phyloP scores from a whole-genome alignment of 345 rosid genomes.

The Abelmoschus esculentus region DNA sequence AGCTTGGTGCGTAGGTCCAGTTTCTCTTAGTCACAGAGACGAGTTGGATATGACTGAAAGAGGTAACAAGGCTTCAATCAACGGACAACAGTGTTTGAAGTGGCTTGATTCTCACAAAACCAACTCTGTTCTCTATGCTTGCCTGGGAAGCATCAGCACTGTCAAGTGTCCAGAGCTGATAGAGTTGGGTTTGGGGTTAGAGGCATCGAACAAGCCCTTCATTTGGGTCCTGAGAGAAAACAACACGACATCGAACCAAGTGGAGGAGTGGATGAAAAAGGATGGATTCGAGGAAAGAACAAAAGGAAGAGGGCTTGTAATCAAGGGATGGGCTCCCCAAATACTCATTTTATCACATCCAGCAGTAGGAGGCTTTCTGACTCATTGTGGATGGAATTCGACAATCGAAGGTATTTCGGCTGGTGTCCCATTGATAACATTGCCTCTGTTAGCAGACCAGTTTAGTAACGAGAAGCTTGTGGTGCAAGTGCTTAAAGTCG shows the following conservation, averaged over 20 bases:
- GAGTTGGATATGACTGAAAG: constrained; percentile 29
- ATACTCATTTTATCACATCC: constrained; percentile 40
- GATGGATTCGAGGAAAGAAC: constrained; percentile 33
- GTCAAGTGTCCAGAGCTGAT: constrained; percentile 24
- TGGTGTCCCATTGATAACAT: constrained; percentile 34
- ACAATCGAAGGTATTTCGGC: constrained; percentile 36
- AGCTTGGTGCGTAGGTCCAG: constrained; percentile 45
- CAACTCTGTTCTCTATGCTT: constrained; percentile 37
- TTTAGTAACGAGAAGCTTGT: constrained; percentile 28
- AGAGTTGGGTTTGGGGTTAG: constrained; percentile 45
- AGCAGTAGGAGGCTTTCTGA: constrained; percentile 43
- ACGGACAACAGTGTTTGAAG: constrained; percentile 13
- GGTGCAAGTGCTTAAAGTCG: constrained; percentile 31
- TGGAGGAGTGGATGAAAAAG: constrained; percentile 12
- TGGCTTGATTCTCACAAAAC: constrained; percentile 35
- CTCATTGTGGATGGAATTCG: constrained; percentile 64
- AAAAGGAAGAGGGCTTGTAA: constrained; percentile 38
- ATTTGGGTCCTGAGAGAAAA: constrained; percentile 20
- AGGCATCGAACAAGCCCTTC: constrained; percentile 32
- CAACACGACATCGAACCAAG: background rate
- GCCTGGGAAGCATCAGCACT: constrained; percentile 35
- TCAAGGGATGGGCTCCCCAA: constrained; percentile 58
- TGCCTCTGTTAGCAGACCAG: constrained; percentile 34
- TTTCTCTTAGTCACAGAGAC: constrained; percentile 27
- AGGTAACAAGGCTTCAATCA: constrained; percentile 23